Evolutionary conservation across 345 rosid genomes (phyloP), one percentile per base, ranked within the genome.

Genomic region (Acer campestre): DNA sequence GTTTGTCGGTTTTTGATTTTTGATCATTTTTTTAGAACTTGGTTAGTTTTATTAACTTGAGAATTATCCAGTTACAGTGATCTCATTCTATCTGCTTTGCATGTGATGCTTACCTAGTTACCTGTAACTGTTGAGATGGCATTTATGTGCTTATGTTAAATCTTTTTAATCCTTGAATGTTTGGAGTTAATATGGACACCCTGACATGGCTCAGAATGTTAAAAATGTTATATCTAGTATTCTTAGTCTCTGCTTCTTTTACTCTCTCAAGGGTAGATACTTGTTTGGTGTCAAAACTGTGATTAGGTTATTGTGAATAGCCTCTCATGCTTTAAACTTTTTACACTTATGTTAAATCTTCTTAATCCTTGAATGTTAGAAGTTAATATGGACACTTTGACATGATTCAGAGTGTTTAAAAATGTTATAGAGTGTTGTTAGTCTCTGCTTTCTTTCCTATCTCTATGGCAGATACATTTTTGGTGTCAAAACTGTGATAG

Each of bases 1-100:
- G 89, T 89, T 79, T 84, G 88, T 82, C 83, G 84, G 84, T 76
- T 86, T 80, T 78, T 46, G 22, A 61, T 85, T 80, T 81, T 82
- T 55, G 66, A 74, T 73, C 70, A 76, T 78, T 71, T 29, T 59
- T 70, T 75, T 74, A 68, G 84, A 82, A 73, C 71, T 77, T 58
- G 82, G 76, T 18, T 68, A 64, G 67, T 80, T 78, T 77, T 82
- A 71, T 73, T 77, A 53, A 78, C 80, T 23, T 53, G 64, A 51
- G 55, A 74, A 40, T 67, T 75, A 7, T 80, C 55, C 75, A 42
- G 73, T 72, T 77, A 70, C 68, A 68, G 51, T 64, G n/a, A 29
- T 79, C 48, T 74, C 58, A 63, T 40, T 79, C 76, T 69, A 69
- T 79, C 75, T 48, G 77, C 68, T 72, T 56, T 74, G 81, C 80